Evolutionary conservation across 2,329 filamentous ascomycete genomes (phyloP).

Genomic region (Cytospora leucostoma): DNA sequence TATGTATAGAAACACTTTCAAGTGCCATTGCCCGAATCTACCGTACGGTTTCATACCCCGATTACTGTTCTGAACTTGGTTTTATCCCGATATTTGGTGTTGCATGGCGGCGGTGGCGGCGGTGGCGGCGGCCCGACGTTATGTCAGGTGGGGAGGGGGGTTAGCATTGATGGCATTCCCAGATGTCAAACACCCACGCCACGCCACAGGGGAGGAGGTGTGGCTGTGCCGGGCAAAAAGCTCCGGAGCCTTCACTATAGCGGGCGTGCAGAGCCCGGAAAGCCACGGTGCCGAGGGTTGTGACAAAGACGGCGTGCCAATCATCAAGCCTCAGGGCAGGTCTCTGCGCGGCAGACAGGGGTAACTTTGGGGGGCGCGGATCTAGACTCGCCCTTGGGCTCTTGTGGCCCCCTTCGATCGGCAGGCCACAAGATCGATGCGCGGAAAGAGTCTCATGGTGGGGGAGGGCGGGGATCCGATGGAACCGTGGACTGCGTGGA

Average conservation of each 20-base stretch:
- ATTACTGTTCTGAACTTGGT: background rate
- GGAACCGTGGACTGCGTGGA: too few relatives aligned
- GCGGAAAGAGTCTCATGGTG: background rate
- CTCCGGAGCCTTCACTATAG: background rate
- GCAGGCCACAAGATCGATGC: conserved; percentile 1
- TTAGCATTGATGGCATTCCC: too few relatives aligned
- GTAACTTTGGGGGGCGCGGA: background rate
- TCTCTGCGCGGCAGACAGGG: background rate
- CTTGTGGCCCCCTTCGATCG: background rate
- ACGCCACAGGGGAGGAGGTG: background rate
- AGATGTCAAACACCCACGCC: too few relatives aligned
- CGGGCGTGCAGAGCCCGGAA: background rate
- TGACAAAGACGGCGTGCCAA: too few relatives aligned
- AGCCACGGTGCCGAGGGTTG: background rate
- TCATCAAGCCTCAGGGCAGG: background rate
- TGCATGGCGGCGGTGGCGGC: too few relatives aligned
- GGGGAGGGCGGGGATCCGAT: background rate
- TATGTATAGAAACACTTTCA: background rate
- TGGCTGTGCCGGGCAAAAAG: conserved; percentile 1
- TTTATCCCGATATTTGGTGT: too few relatives aligned
- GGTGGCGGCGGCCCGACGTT: too few relatives aligned
- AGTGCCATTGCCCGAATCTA: background rate
- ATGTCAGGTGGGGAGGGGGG: too few relatives aligned
- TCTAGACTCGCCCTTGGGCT: background rate
- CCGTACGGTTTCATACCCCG: background rate